Evolutionary conservation across 108 stramenopile species (phyloP), one percentile per base, ranked within the genome.

Genomic region (Ochromonas danica): DNA sequence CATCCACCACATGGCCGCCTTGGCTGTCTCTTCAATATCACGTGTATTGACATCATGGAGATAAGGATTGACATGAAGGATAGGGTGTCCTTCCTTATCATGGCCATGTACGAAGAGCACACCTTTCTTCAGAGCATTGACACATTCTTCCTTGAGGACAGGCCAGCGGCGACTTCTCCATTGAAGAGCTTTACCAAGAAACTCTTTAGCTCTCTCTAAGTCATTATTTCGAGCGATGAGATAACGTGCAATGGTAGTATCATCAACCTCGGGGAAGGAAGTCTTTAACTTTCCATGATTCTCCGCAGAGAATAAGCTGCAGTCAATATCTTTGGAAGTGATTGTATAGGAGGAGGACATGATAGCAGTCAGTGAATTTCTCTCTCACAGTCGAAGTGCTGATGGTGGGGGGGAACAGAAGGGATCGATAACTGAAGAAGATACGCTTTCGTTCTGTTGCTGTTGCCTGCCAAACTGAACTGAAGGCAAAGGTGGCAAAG

Each of bases 81-180:
- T 38, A 17, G 67, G 67, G 67, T 22, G 67, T 31, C 67, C 67
- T 40, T 70, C 67, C 33, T 70, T 70, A 70, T 70, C 67, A 70
- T 17, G 17, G 22, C 67, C 67, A 70, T 70, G 22, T 17, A 31
- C 22, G 40, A 31, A 70, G 67, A 70, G 40, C 36, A 17, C 33
- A 40, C 67, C 67, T 10, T 10, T 31, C 14, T 70, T 40, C 17
- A 70, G 33, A 14, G 10, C 40, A 31, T 40, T 17, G 36, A 10
- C 67, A 22, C 67, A 40, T 31, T 40, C 40, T 14, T 40, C 40
- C 40, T 70, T 38, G 40, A 31, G 10, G 14, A 38, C 40, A 31
- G 67, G 67, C 39, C 10, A 38, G 33, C 10, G 22, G 40, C 40
- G 14, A 14, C 14, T 31, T 70, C 22, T 31, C 17, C 10, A 40